These are phyloP conservation scores for Stachybotrys elegans DNA, from an alignment of 2,329 filamentous ascomycete genomes.

Conservation along the genomic window DNA sequence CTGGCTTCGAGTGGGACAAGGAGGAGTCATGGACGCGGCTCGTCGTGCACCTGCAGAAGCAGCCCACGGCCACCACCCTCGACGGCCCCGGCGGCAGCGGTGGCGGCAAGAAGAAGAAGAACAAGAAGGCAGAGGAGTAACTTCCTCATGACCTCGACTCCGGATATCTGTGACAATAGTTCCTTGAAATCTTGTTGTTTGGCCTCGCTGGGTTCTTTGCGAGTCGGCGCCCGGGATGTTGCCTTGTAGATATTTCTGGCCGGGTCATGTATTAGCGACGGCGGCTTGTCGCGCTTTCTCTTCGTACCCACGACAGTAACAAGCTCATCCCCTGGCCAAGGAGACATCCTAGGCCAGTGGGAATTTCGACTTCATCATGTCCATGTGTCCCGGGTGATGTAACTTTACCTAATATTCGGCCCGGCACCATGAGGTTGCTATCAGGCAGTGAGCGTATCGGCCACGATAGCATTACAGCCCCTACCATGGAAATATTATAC, in stretches of 20 bases:
- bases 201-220: slow-evolving; percentile 33
- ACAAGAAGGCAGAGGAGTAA: slow-evolving; percentile 30
- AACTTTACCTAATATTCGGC: too few species aligned
- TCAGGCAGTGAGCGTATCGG: too few species aligned
- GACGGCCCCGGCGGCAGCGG: slow-evolving; percentile 46
- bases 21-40: slow-evolving; percentile 86
- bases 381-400: too few species aligned
- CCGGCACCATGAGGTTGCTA: too few species aligned
- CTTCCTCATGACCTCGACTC: slow-evolving; percentile 11
- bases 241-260: slow-evolving; percentile 35
- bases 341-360: too few species aligned
- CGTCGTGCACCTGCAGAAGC: slow-evolving; percentile 78
- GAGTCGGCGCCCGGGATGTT: slow-evolving; percentile 38
- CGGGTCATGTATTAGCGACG: slow-evolving; percentile 21
- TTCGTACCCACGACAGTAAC: too few species aligned
- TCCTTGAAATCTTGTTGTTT: slow-evolving; percentile 31
- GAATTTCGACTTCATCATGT: too few species aligned
- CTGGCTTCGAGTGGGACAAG: slow-evolving; percentile 94
- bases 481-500: too few species aligned
- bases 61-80: slow-evolving; percentile 48
- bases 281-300: slow-evolving; percentile 21
- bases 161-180: slow-evolving; percentile 35
- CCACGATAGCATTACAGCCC: too few species aligned
- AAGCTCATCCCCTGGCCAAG: too few species aligned
- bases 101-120: slow-evolving; percentile 70